Conservation (phyloP, 306 rosid genomes). For the Begonia peltatifolia region DNA sequence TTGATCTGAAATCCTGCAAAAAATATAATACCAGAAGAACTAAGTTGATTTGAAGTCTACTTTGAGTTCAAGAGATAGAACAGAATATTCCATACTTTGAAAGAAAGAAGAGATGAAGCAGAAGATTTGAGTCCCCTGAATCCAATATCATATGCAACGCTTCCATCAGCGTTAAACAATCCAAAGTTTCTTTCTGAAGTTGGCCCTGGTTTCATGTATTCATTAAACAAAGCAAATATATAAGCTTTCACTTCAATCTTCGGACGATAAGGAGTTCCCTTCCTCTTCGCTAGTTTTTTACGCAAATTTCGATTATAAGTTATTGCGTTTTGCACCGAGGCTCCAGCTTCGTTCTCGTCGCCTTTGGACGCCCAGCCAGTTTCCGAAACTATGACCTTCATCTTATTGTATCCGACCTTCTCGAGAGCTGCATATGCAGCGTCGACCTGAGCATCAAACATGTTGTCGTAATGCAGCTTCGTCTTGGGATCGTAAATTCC, state of each 20-base stretch:
- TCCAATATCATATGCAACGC: slow-evolving; percentile 75
- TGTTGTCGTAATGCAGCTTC: slow-evolving; percentile 62
- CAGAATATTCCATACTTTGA: slow-evolving; percentile 34
- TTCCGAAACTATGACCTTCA: slow-evolving; percentile 71
- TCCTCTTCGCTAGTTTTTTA: slow-evolving; percentile 47
- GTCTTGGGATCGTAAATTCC: slow-evolving; percentile 73
- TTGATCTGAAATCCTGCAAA: slow-evolving; percentile 36
- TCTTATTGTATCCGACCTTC: slow-evolving; percentile 53
- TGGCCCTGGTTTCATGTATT: slow-evolving; percentile 81
- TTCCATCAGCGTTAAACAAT: slow-evolving; percentile 81
- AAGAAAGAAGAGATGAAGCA: slow-evolving; percentile 43
- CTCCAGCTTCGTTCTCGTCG: slow-evolving; percentile 63
- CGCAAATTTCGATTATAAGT: slow-evolving; percentile 52
- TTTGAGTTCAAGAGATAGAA: background rate
- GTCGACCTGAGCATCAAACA: slow-evolving; percentile 78
- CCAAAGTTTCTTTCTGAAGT: slow-evolving; percentile 91
- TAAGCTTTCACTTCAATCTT: slow-evolving; percentile 52
- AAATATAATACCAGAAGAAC: background rate
- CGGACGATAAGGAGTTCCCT: slow-evolving; percentile 84
- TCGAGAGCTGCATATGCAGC: slow-evolving; percentile 80
- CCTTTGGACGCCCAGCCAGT: slow-evolving; percentile 95
- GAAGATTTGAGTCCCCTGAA: slow-evolving; percentile 65
- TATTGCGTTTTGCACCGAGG: slow-evolving; percentile 35
- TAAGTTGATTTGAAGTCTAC: no score
- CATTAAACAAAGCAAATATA: slow-evolving; percentile 79